phyloP scores from a whole-genome alignment of 2,329 filamentous ascomycete genomes.

The Stagonosporopsis tanaceti region DNA sequence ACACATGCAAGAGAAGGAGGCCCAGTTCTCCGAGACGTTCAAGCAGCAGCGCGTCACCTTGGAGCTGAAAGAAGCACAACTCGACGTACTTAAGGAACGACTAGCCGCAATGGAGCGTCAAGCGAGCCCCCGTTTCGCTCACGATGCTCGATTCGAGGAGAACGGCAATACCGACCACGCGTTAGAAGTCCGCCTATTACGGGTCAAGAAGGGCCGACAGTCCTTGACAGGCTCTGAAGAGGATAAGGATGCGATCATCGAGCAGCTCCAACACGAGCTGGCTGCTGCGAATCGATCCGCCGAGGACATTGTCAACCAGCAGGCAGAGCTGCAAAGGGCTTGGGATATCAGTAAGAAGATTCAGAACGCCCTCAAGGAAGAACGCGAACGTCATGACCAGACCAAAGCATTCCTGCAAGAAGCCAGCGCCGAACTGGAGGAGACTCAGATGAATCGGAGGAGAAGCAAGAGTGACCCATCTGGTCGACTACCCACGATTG shows the following conservation, averaged over 20 bases:
- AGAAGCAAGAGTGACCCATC: conserved; percentile 23
- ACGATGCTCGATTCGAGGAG: conserved; percentile 23
- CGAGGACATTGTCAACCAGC: conserved; percentile 36
- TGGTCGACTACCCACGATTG: conserved; percentile 41
- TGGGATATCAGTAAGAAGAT: conserved; percentile 44
- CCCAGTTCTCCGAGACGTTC: conserved; percentile 34
- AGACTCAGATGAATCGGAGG: conserved; percentile 18
- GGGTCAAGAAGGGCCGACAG: conserved; percentile 38
- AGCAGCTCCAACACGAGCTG: conserved; percentile 39
- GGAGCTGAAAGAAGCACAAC: conserved; percentile 42
- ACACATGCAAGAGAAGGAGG: conserved; percentile 41
- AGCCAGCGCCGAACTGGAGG: conserved; percentile 23
- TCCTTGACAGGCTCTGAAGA: conserved; percentile 34
- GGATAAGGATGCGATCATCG: conserved; percentile 39
- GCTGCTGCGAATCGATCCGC: conserved; percentile 25
- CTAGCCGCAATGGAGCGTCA: conserved; percentile 37
- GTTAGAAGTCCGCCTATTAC: conserved; percentile 41
- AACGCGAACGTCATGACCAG: conserved; percentile 37
- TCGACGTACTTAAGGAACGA: conserved; percentile 41
- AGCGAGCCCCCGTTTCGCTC: conserved; percentile 21
- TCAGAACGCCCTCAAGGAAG: conserved; percentile 38
- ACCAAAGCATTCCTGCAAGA: conserved; percentile 39
- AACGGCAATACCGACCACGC: conserved; percentile 37
- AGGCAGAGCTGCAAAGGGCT: conserved; percentile 42
- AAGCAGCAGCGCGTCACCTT: conserved; percentile 38